Base-by-base conservation (phyloP, 768 basidiomycete species). In the Boletus tomentosulus region DNA sequence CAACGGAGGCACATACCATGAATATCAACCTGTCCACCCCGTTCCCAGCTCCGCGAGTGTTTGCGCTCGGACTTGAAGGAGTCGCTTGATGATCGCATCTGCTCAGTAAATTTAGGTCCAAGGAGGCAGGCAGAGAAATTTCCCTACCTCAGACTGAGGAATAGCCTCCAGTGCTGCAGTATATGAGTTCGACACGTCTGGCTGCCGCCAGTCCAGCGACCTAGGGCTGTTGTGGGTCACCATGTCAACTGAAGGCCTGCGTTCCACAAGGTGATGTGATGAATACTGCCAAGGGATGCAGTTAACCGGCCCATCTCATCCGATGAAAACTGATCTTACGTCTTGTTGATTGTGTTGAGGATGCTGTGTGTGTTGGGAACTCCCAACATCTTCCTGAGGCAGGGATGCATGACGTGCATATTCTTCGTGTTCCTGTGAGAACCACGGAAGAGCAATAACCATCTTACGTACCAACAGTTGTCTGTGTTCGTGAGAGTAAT, bases 41-140 rank as follows among this genome's bases (percentile, higher is more conserved):
- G 80, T 56, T 85, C 84, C 84, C 84, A 86, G 54, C 72, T 79
- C 62, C 84, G 76, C 60, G 77, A 73, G 69, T 85, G 83, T 64
- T 85, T 86, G 69, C 84, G 74, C 62, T 65, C 74, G 51, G 69
- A 65, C 70, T 65, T 68, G 69, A 61, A 70, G 60, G 62, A 68
- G 69, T 67, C 65, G 69, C 69, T 70, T 72, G 68, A 72, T 63
- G 63, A 71, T 56, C 69, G 70, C 51, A 70, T 66, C 68, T 70
- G 62, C 60, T 56, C 61, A 58, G 70, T 70, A 62, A 65, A 65
- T 60, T 72, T 46, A 65, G 65, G 59, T 58, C 53, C 64, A 52
- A 57, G 48, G 60, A 50, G 51, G 53, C 6, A 31, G 43, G 10
- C 7, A 49, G 22, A 48, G 30, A 62, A 58, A 7, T 28, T 58